These are phyloP conservation scores for Carallia brachiata DNA, from an alignment of 345 rosid species.

Conservation along the genomic window DNA sequence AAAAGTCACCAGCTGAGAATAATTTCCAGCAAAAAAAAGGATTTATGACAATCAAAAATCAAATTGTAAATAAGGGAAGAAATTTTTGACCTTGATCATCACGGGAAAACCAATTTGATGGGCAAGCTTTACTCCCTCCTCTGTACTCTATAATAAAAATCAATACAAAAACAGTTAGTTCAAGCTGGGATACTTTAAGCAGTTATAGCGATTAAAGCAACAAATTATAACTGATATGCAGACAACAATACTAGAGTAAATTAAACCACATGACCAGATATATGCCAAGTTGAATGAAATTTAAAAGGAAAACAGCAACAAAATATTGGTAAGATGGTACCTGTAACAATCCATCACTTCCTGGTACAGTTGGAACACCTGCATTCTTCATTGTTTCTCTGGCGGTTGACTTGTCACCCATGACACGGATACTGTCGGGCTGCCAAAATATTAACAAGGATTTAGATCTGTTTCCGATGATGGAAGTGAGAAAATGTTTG, in stretches of 20 bases:
- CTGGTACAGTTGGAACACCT: slow-evolving; percentile 97
- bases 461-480: slow-evolving; percentile 1
- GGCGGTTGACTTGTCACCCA: slow-evolving; percentile 99
- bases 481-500: neutral
- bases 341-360: slow-evolving; percentile 94
- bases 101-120: slow-evolving; percentile 90
- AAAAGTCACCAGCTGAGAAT: no score
- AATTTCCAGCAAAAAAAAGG: neutral
- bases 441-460: slow-evolving; percentile 29
- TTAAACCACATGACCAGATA: neutral
- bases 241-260: neutral
- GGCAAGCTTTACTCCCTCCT: slow-evolving; percentile 85
- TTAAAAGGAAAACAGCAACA: slow-evolving; percentile 8
- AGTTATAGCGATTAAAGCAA: no score
- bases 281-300: neutral
- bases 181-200: neutral
- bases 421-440: slow-evolving; percentile 96
- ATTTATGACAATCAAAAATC: neutral
- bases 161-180: slow-evolving; percentile 8
- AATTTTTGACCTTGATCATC: slow-evolving; percentile 80
- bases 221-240: no score
- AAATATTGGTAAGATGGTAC: slow-evolving; percentile 27
- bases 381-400: slow-evolving; percentile 99
- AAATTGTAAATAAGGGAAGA: neutral
- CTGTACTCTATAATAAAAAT: slow-evolving; percentile 64